Percentiles rank a stretch among this genome's conserved stretches.
phyloP scores from a whole-genome alignment of 129 eudicot genomes.

The Lonicera japonica region DNA sequence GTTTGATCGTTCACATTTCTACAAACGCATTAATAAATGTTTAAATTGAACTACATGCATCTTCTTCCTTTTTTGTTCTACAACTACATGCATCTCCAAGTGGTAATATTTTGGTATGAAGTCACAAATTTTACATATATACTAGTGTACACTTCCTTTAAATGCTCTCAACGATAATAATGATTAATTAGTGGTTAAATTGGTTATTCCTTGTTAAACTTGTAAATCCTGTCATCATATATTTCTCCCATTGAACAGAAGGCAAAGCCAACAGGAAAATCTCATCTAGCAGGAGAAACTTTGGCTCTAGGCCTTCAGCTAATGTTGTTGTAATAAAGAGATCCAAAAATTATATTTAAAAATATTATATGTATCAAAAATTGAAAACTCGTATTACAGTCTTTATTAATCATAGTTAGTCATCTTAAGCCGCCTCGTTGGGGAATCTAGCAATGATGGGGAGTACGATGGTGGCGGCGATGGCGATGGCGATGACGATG shows the following conservation, averaged over 20 bases:
- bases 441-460: constrained; percentile 52
- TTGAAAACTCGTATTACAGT: neutral
- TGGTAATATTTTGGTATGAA: no score
- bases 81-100: no score
- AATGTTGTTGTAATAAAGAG: constrained; percentile 6
- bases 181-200: neutral
- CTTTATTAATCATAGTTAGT: constrained; percentile 30
- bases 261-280: neutral
- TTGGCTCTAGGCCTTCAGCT: constrained; percentile 10
- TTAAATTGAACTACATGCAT: no score
- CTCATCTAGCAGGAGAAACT: constrained; percentile 12
- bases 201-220: no score
- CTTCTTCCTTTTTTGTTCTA: no score
- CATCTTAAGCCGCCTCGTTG: constrained; percentile 52
- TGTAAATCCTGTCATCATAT: neutral
- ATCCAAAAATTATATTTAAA: constrained; percentile 6
- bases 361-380: constrained; percentile 1
- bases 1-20: no score
- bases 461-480: constrained; percentile 29
- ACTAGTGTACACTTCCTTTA: no score
- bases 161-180: no score
- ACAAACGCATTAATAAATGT: no score
- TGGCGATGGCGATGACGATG: constrained; percentile 1
- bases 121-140: no score
- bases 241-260: no score